These are phyloP conservation scores for Termitomyces sp. DNA, from an alignment of 768 basidiomycete species.

Conservation along the genomic window DNA sequence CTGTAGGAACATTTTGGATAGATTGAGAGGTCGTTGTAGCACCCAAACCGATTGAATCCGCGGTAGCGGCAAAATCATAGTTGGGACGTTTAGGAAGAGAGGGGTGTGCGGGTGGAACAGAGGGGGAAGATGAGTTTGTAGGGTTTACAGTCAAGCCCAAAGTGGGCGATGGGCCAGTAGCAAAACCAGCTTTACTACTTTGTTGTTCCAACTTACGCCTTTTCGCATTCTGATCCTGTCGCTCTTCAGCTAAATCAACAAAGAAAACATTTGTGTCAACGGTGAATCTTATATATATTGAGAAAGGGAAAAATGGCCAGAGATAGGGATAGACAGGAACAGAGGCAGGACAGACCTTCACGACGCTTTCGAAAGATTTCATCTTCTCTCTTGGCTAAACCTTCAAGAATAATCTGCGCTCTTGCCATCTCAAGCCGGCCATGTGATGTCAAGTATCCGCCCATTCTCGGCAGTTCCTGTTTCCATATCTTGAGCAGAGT, in stretches of 20 bases:
- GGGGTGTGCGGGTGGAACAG: slow-evolving; percentile 37
- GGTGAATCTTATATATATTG: slow-evolving; percentile 16
- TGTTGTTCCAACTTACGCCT: slow-evolving; percentile 68
- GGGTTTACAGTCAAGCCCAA: slow-evolving; percentile 43
- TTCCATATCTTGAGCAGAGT: slow-evolving; percentile 96
- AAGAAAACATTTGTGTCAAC: slow-evolving; percentile 21
- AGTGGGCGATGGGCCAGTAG: slow-evolving; percentile 41
- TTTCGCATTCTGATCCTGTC: slow-evolving; percentile 89
- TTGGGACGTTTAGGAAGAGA: slow-evolving; percentile 61
- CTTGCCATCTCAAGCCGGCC: slow-evolving; percentile 81
- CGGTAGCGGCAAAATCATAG: slow-evolving; percentile 68
- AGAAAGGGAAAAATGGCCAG: slow-evolving; percentile 9
- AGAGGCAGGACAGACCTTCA: slow-evolving; percentile 64
- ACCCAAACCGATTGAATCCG: slow-evolving; percentile 75
- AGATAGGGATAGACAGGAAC: slow-evolving; percentile 11
- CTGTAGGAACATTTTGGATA: slow-evolving; percentile 49
- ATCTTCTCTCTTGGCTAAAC: slow-evolving; percentile 90
- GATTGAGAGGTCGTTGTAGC: slow-evolving; percentile 57
- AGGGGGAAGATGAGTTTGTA: slow-evolving; percentile 27
- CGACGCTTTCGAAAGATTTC: slow-evolving; percentile 90
- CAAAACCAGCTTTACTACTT: slow-evolving; percentile 30
- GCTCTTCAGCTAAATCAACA: slow-evolving; percentile 73
- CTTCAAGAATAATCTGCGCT: slow-evolving; percentile 93
- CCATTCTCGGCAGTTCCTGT: slow-evolving; percentile 89
- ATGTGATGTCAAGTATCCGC: slow-evolving; percentile 93